phyloP scores from a whole-genome alignment of 768 basidiomycete species.

The Clitopilus hobsonii region DNA sequence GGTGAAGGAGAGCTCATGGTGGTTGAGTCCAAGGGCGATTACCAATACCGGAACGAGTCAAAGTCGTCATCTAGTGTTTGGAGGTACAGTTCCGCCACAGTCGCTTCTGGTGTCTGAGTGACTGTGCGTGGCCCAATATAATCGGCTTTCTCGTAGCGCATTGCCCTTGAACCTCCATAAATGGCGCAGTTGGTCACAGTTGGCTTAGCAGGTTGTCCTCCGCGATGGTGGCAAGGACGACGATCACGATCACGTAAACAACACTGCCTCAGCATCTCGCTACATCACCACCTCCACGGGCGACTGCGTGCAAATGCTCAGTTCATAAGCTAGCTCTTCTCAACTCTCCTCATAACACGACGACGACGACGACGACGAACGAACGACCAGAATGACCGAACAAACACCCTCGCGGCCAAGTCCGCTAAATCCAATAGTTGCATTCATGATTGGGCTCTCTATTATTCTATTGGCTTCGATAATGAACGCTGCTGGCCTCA shows the following conservation, averaged over 20 bases:
- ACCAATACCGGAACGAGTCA: not conserved
- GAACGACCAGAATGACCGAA: not conserved
- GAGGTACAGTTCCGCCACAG: too few relatives aligned
- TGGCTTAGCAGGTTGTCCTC: not conserved
- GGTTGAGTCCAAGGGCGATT: not conserved
- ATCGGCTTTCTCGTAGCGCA: not conserved
- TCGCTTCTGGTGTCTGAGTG: too few relatives aligned
- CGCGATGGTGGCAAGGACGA: not conserved
- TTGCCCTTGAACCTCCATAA: not conserved
- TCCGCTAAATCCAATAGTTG: conserved; percentile 47
- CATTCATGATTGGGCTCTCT: conserved; percentile 80
- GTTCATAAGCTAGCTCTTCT: not conserved
- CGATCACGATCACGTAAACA: conserved; percentile 1
- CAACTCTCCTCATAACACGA: not conserved
- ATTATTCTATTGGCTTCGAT: conserved; percentile 83
- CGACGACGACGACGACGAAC: too few relatives aligned
- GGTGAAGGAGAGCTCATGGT: conserved; percentile 34
- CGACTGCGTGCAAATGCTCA: not conserved
- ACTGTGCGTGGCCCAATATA: not conserved
- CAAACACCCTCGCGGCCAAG: conserved; percentile 2
- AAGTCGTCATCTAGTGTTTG: not conserved
- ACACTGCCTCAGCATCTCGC: not conserved
- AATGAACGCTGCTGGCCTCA: conserved; percentile 91
- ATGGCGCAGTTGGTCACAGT: not conserved
- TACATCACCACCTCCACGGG: not conserved